These are phyloP conservation scores for Saturnispora sanitii DNA, from an alignment of 805 yeast species.

Conservation along the genomic window DNA sequence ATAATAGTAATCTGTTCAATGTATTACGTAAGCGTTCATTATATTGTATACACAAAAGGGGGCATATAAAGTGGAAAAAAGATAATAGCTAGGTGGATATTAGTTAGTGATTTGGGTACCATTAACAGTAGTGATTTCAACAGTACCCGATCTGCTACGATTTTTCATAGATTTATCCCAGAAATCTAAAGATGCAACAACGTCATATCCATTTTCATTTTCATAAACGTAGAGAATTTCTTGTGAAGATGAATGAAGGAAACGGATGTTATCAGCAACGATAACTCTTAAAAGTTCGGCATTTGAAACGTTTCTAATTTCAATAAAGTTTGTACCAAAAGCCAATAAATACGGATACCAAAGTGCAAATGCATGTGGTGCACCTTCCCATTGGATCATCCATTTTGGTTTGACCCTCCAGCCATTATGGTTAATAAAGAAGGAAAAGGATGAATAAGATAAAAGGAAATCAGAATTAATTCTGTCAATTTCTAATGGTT, in stretches of 20 bases:
- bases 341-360: slow-evolving; percentile 92
- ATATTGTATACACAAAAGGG: background rate
- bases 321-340: slow-evolving; percentile 84
- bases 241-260: slow-evolving; percentile 82
- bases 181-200: slow-evolving; percentile 85
- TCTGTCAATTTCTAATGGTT: slow-evolving; percentile 86
- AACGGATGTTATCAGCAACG: slow-evolving; percentile 83
- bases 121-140: background rate
- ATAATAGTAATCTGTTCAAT: no score
- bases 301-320: slow-evolving; percentile 82
- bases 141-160: slow-evolving; percentile 6
- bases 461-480: slow-evolving; percentile 81
- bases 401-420: slow-evolving; percentile 93
- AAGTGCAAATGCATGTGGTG: slow-evolving; percentile 83
- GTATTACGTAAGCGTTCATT: background rate
- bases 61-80: background rate
- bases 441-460: slow-evolving; percentile 87
- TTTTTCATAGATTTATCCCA: slow-evolving; percentile 44
- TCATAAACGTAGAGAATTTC: slow-evolving; percentile 91
- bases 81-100: background rate
- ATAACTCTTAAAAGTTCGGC: slow-evolving; percentile 83
- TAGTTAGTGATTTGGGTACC: background rate
- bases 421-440: slow-evolving; percentile 88
- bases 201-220: slow-evolving; percentile 82
- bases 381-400: slow-evolving; percentile 95